Evolutionary conservation across 352 stramenopile species (phyloP), one percentile per base, ranked within the genome.

Genomic region (Phytopythium chamaehyphon): DNA sequence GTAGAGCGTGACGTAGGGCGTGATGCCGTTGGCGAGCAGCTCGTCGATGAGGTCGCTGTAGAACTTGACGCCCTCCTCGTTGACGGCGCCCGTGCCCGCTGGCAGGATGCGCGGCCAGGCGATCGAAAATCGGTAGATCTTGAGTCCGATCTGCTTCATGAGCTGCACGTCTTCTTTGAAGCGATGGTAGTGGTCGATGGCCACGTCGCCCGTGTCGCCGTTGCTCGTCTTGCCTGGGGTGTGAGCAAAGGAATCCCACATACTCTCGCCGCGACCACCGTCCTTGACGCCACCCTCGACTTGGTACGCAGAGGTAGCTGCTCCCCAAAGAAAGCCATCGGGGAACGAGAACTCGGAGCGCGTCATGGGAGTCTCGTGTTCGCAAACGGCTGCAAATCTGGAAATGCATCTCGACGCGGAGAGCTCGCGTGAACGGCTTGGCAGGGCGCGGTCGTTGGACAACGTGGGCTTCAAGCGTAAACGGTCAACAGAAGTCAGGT

Each of bases 81-180:
- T 98, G 42, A 96, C 71, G 12, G 61, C 54, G 26, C 76, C 62
- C 15, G 70, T 68, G 40, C 93, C 93, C 5, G 76, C 69, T 0
- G 93, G 93, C 16, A 98, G 71, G 57, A 98, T 97, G 28, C 94
- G 74, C 28, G 88, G 69, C 95, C 95, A 98, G 1, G 87, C 70
- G 48, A 98, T 82, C 9, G 83, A 96, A 54, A 98, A 92, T 12
- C 93, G 77, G 66, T 97, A 98, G 18, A 70, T 64, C 59, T 96
- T 85, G 18, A 98, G 54, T 1, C 90, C 88, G 46, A 98, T 69
- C 40, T 80, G 57, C 59, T 91, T 88, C 87, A 98, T 97, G 26
- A 98, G 61, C 47, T 82, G 51, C 16, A 98, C 78, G 71, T 98
- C 92, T 31, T 96, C 64, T 53, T 93, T 73, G 64, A 79, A 95